Evolutionary conservation across 1,284 basidiomycete genomes (phyloP), one percentile per base, ranked within the genome.

Genomic region (Ustilago cynodontis): DNA sequence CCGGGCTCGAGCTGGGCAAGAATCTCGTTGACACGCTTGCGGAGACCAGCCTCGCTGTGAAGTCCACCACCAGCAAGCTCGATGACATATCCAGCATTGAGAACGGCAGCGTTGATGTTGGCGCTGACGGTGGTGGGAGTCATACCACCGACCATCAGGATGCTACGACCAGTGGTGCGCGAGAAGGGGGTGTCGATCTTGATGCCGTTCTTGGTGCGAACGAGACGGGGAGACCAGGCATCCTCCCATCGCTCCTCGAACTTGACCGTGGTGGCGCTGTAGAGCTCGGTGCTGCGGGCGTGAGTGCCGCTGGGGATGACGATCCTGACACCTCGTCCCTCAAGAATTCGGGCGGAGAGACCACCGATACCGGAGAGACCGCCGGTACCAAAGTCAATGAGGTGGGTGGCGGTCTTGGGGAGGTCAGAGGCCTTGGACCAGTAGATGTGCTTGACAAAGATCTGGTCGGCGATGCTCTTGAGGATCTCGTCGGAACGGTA

Each of bases 61-160:
- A 99, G 96, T 26, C 95, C 97, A 72, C 97, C 96, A 79, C 97
- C 97, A 58, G 96, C 97, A 64, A 99, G 90, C 87, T 99, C 96
- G 82, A 98, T 90, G 86, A 98, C 95, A 87, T 93, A 98, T 1
- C 96, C 96, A 28, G 96, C 95, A 81, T 93, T 91, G 79, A 98
- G 91, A 41, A 96, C 90, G 8, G 96, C 95, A 18, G 78, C 80
- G 65, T 82, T 82, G 72, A 84, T 81, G 61, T 80, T 60, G 55
- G 81, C 75, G 51, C 77, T 80, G 56, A 85, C 82, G 1, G 82
- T 83, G 65, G 77, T 80, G 18, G 79, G 83, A 7, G 81, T 82
- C 97, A 99, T 99, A 77, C 96, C 97, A 54, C 94, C 94, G 53
- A 99, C 94, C 95, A 98, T 98, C 87, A 99, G 92, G 20, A 96